Evolutionary conservation across 768 basidiomycete genomes (phyloP).

Genomic region (Phanerochaete sordida): DNA sequence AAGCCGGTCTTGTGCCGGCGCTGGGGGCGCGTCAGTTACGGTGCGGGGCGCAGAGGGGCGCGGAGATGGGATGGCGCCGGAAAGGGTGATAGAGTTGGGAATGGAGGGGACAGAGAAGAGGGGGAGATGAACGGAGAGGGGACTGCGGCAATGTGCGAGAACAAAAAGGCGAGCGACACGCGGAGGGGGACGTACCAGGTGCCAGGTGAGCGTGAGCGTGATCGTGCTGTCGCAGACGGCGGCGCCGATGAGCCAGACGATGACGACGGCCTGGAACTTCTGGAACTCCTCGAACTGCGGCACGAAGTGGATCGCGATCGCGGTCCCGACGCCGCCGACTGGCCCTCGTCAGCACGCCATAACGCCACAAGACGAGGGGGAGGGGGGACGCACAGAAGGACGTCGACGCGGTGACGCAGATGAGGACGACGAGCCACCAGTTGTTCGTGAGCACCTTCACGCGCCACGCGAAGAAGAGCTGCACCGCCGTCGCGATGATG

Average conservation of each 20-base stretch:
- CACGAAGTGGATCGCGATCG: constrained; percentile 12
- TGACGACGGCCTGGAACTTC: constrained; percentile 9
- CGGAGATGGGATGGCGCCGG: too few species aligned
- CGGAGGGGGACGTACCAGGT: constrained; percentile 7
- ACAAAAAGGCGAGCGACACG: too few species aligned
- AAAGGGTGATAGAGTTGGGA: too few species aligned
- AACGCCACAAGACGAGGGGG: not conserved
- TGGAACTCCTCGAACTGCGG: constrained; percentile 13
- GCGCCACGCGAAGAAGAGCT: constrained; percentile 19
- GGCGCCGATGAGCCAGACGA: constrained; percentile 9
- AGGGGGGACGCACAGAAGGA: constrained; percentile 5
- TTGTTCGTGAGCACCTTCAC: constrained; percentile 14
- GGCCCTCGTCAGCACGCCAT: not conserved
- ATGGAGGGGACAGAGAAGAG: too few species aligned
- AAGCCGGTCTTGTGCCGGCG: constrained; percentile 13
- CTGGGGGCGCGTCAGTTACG: not conserved
- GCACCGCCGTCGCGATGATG: constrained; percentile 11
- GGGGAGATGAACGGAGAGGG: too few species aligned
- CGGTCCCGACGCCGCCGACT: constrained; percentile 14
- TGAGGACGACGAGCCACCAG: constrained; percentile 8
- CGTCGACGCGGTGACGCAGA: constrained; percentile 6
- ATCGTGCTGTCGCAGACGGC: constrained; percentile 10
- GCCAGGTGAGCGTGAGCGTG: constrained; percentile 6
- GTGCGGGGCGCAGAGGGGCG: too few species aligned
- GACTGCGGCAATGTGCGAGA: too few species aligned